Evolutionary conservation across 2,329 filamentous ascomycete genomes (phyloP).

Genomic region (Xylaria sp.): DNA sequence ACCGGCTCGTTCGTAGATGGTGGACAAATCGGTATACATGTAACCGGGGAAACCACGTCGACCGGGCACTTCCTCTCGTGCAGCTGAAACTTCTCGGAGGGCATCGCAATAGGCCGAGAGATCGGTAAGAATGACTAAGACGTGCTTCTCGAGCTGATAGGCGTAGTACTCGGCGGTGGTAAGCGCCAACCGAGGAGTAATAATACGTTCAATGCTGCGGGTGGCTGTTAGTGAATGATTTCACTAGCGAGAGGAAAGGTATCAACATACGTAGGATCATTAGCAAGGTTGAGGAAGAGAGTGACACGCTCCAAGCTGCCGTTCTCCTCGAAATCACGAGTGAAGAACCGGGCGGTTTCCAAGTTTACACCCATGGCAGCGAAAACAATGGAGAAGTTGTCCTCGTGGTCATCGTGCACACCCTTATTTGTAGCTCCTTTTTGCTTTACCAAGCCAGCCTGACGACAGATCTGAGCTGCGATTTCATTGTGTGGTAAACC

Average conservation of each 20-base stretch:
- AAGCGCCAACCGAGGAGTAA: conserved; percentile 96
- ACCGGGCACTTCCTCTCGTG: conserved; percentile 97
- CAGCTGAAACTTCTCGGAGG: conserved; percentile 96
- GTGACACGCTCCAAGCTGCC: conserved; percentile 97
- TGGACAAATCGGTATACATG: conserved; percentile 99
- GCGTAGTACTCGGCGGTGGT: conserved; percentile 99
- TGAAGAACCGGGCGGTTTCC: conserved; percentile 99
- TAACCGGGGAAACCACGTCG: conserved; percentile 99
- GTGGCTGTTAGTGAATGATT: conserved; percentile 37
- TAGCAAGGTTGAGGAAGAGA: conserved; percentile 98
- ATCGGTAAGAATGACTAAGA: conserved; percentile 97
- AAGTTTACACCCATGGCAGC: conserved; percentile 99
- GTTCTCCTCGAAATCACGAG: conserved; percentile 98
- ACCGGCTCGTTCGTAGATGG: conserved; percentile 98
- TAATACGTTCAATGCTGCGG: conserved; percentile 95
- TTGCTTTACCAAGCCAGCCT: conserved; percentile 88
- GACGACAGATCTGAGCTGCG: conserved; percentile 97
- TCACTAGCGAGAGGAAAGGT: background rate
- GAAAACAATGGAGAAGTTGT: conserved; percentile 99
- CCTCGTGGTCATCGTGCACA: conserved; percentile 94
- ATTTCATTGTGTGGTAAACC: conserved; percentile 99
- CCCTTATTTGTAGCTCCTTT: conserved; percentile 88
- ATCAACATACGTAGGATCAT: conserved; percentile 88
- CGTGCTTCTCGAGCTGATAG: conserved; percentile 99
- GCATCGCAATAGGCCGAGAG: conserved; percentile 98